Base-by-base conservation (phyloP, 1,284 basidiomycete species). In the Leccinum cinnamomeum region DNA sequence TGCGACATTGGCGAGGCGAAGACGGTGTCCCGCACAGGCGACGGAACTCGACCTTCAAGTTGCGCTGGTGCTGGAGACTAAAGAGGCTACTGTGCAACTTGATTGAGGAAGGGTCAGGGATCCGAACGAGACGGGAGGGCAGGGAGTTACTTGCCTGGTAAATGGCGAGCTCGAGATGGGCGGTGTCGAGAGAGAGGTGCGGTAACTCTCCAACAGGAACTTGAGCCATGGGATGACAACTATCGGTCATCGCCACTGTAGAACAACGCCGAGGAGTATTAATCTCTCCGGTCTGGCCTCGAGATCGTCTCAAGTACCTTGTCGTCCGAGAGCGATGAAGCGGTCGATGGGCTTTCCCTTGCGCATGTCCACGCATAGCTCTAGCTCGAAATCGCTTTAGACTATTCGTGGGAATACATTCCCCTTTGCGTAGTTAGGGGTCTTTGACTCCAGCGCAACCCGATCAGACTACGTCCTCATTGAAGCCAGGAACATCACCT, bases 201-300 rank as follows among this genome's bases (percentile, higher is more conserved):
- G 89, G 77, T 98, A 98, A 67, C 94, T 94, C 83, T 23, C 23
- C 23, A 23, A 99, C 33, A 97, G 84, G 78, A 98, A 98, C 77
- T 97, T 97, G 76, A 99, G 89, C 89, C 96, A 98, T 2, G 97
- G 97, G 1, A 94, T 97, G 67, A 99, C 95, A 58, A 99, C 97
- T 83, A 79, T 99, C 97, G 23, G 23, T 23, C 23, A 23, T 23
- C 23, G 23, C 23, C 23, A 23, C 23, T 23, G 23, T 23, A 23
- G 23, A 23, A 23, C 23, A 23, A 23, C 23, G 23, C 23, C 23
- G 23, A 23, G 23, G 23, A 23, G 23, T 23, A 23, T 23, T 23
- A 23, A 23, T 23, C 23, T 23, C 23, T 23, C 23, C 23, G 23
- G 23, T 23, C 23, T 23, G 23, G 23, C 23, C 23, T 23, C 23